Evolutionary conservation across 2,329 filamentous ascomycete genomes (phyloP), one percentile per base, ranked within the genome.

Genomic region (Diaporthe vaccinii): DNA sequence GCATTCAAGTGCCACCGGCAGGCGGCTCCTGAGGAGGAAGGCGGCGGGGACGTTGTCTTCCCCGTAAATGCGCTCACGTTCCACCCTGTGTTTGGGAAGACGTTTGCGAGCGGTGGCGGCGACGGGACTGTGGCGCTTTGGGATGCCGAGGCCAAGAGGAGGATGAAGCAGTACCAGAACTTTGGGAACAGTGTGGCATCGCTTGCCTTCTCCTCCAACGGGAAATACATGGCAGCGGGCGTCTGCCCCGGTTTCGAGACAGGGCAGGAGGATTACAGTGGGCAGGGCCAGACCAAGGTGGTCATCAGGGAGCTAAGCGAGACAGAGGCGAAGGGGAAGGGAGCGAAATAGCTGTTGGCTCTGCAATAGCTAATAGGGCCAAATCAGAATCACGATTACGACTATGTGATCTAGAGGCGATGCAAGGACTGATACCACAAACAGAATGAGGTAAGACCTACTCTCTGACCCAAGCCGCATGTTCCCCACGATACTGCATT

Each of bases 1-100:
- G 97, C 97, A 20, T 99, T 99, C 91, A 99, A 99, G 85, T 99
- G 97, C 85, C 97, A 99, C 85, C 91, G 97, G 6, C 95, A 98
- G 83, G 89, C 92, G 1, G 89, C 88, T 14, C 85, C 91, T 2
- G 89, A 92, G 55, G 88, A 89, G 14, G 89, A 90, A 72, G 89
- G 89, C 58, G 91, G 91, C 68, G 91, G 89, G 41, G 96, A 98
- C 80, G 89, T 98, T 6, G 95, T 98, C 4, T 98, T 96, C 81
- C 96, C 96, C 0, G 96, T 98, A 79, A 97, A 98, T 82, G 93
- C 95, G 3, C 89, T 98, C 10, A 92, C 94, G 0, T 98, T 98
- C 86, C 95, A 98, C 83, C 95, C 95, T 0, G 85, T 93, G 4
- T 90, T 91, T 81, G 95, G 95, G 76, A 75, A 76, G 69, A 97